Conservation (phyloP, 1,284 basidiomycete genomes). For the Trichosporon asahii region DNA sequence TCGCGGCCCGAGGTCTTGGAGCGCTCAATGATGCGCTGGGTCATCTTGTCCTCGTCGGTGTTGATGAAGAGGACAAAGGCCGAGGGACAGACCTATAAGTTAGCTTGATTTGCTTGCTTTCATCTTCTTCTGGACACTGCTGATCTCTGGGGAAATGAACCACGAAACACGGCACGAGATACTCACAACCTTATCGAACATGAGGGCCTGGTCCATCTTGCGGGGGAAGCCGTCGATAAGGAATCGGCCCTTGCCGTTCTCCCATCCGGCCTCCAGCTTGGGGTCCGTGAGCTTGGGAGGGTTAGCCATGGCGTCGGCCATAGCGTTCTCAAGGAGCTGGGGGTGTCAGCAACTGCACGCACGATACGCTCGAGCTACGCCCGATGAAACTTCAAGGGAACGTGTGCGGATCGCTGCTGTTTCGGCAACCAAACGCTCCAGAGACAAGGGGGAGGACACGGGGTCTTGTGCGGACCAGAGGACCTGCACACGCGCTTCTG, state of each 20-base stretch:
- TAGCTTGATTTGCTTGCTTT: neutral
- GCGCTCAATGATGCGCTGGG: conserved; percentile 77
- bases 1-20: conserved; percentile 91
- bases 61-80: conserved; percentile 80
- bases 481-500: neutral
- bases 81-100: conserved; percentile 49
- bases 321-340: conserved; percentile 84
- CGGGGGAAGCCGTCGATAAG: conserved; percentile 97
- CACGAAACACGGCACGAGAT: neutral
- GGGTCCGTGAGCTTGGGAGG: conserved; percentile 6
- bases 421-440: neutral
- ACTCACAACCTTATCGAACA: conserved; percentile 83
- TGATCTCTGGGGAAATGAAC: neutral
- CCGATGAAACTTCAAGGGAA: neutral
- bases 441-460: neutral
- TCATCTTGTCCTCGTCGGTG: conserved; percentile 87
- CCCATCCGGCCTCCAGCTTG: conserved; percentile 59
- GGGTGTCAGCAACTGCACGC: conserved; percentile 2
- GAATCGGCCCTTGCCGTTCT: conserved; percentile 74
- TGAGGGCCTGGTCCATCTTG: conserved; percentile 95
- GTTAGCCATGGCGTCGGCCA: conserved; percentile 55
- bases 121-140: neutral
- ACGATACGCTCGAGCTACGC: neutral
- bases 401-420: neutral
- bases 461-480: neutral